phyloP scores from a whole-genome alignment of 441 rosid genomes.

The Macaranga tanarius region DNA sequence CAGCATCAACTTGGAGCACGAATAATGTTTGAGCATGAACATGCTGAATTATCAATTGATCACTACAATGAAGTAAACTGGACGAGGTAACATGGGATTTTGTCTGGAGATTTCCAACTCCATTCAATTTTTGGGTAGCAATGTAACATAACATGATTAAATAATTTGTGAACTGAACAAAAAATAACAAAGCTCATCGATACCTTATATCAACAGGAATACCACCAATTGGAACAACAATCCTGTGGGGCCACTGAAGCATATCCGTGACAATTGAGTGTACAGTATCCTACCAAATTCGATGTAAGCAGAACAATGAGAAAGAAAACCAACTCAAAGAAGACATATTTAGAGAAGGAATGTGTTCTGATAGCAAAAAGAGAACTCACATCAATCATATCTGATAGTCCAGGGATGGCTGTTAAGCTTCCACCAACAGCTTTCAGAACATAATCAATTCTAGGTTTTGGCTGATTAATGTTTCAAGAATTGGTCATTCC shows the following conservation, averaged over 20 bases:
- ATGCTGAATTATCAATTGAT: neutral
- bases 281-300: conserved; percentile 69
- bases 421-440: conserved; percentile 99
- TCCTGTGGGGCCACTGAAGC: conserved; percentile 99
- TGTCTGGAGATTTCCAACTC: neutral
- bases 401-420: conserved; percentile 90
- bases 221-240: conserved; percentile 95
- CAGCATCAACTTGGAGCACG: neutral
- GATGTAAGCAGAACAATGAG: conserved; percentile 13
- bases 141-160: neutral
- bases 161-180: neutral
- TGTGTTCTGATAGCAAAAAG: neutral
- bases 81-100: neutral
- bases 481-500: conserved; percentile 27
- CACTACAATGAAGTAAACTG: too few species aligned
- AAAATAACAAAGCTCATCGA: conserved; percentile 8
- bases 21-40: neutral
- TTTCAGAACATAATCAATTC: conserved; percentile 85
- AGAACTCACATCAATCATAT: conserved; percentile 88
- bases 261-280: conserved; percentile 74
- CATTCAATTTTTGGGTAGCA: neutral
- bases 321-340: conserved; percentile 6
- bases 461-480: conserved; percentile 82
- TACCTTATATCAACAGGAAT: conserved; percentile 85
- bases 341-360: neutral